Conservation (phyloP, 441 rosid species). For the Euphorbia schlechtendalii region DNA sequence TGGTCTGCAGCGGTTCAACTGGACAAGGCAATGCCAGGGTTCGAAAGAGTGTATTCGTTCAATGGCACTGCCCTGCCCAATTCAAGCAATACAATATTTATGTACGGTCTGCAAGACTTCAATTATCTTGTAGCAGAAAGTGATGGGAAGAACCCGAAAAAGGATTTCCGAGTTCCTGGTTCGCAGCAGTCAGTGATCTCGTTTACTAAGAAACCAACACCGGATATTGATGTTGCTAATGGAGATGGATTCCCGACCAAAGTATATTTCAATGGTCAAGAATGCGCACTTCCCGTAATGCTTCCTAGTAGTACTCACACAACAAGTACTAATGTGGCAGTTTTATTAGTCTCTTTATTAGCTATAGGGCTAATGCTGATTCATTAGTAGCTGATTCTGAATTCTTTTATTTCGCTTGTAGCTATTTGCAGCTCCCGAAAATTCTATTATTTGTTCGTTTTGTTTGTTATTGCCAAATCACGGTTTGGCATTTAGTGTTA, state of each 20-base stretch:
- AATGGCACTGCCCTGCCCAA: slow-evolving; percentile 50
- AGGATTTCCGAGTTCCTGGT: slow-evolving; percentile 66
- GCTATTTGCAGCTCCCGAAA: neutral
- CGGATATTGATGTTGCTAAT: slow-evolving; percentile 48
- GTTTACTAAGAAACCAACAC: slow-evolving; percentile 63
- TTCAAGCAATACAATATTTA: slow-evolving; percentile 42
- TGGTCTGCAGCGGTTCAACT: slow-evolving; percentile 75
- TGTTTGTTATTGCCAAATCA: slow-evolving; percentile 2
- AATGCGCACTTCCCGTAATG: slow-evolving; percentile 65
- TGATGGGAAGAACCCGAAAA: slow-evolving; percentile 45
- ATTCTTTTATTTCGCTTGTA: neutral
- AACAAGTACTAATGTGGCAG: slow-evolving; percentile 11
- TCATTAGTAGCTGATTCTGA: slow-evolving; percentile 1
- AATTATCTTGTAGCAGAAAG: slow-evolving; percentile 60
- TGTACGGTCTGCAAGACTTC: slow-evolving; percentile 65
- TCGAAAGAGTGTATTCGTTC: slow-evolving; percentile 66
- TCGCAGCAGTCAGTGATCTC: slow-evolving; percentile 84
- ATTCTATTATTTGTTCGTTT: neutral
- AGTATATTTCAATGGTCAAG: slow-evolving; percentile 87
- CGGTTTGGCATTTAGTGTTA: slow-evolving; percentile 8
- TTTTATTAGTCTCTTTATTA: slow-evolving; percentile 18
- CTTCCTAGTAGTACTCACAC: slow-evolving; percentile 39
- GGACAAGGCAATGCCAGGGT: slow-evolving; percentile 53
- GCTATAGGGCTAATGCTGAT: slow-evolving; percentile 14
- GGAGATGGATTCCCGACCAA: slow-evolving; percentile 82